Evolutionary conservation across 495 filamentous ascomycete species (phyloP), one percentile per base, ranked within the genome.

Genomic region (Aspergillus bridgeri): DNA sequence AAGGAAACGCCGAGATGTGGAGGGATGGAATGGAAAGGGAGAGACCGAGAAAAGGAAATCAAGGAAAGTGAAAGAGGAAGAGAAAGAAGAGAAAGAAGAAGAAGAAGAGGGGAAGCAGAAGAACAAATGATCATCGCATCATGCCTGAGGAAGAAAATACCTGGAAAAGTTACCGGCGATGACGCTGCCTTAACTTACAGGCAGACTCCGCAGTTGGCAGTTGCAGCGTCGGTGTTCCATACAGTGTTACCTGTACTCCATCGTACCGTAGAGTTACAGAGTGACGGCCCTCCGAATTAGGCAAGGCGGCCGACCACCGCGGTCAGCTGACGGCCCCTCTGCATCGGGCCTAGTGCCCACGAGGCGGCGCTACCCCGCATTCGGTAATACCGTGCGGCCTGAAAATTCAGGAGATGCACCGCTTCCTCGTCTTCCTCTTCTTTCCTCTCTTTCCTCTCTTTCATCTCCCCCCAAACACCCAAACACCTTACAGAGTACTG

Each of bases 331-430:
- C 58, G 47, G 51, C 25, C 44, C 11, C 29, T 17, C 59, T 49
- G 56, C 27, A 60, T 58, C 15, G n/a, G 53, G 61, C n/a, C 27
- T 65, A 51, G 56, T 33, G 24, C 6, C 59, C 54, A 56, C 59
- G 59, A 60, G 58, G 59, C 42, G 27, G 53, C 60, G 51, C 57
- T 59, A 61, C 64, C 64, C 64, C 64, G 60, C 64, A 66, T 63
- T 42, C 46, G 61, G 64, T 61, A 66, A 66, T 61, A 29, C 44
- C 44, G n/a, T n/a, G n/a, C n/a, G n/a, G n/a, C n/a, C n/a, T n/a
- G n/a, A n/a, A n/a, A n/a, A n/a, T n/a, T n/a, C n/a, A n/a, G n/a
- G n/a, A n/a, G n/a, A n/a, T n/a, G n/a, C n/a, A n/a, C n/a, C n/a
- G n/a, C n/a, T n/a, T n/a, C n/a, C n/a, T n/a, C 48, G 54, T 51